Percentiles rank a stretch among this genome's conserved stretches.
These are phyloP conservation scores for Trebouxia sp. DNA, from an alignment of 139 green algal species.

Conservation along the genomic window DNA sequence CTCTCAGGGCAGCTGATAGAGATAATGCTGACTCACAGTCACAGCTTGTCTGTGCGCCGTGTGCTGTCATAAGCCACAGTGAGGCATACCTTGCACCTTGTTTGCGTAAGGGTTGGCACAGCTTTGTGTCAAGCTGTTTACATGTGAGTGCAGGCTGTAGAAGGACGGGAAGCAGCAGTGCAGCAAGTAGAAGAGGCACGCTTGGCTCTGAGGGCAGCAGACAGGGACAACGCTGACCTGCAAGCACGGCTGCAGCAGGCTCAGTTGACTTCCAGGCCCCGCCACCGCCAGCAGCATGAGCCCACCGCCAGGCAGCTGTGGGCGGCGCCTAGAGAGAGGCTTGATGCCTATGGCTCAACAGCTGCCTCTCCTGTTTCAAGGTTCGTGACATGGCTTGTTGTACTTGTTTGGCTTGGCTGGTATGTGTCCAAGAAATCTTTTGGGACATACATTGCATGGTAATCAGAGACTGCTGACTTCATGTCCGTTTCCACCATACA, in stretches of 20 bases:
- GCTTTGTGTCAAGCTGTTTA: background rate
- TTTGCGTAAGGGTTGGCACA: background rate
- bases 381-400: too few relatives aligned
- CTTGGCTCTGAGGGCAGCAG: conserved; percentile 6
- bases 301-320: conserved; percentile 21
- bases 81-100: too few relatives aligned
- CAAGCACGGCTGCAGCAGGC: conserved; percentile 5
- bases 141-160: conserved; percentile 8
- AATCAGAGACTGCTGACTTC: too few relatives aligned
- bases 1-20: background rate
- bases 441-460: too few relatives aligned
- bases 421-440: too few relatives aligned
- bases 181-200: conserved; percentile 31
- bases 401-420: too few relatives aligned
- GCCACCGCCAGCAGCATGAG: conserved; percentile 20
- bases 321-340: background rate
- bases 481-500: too few relatives aligned
- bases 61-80: too few relatives aligned
- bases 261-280: background rate
- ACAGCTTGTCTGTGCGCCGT: too few relatives aligned
- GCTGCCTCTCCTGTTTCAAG: conserved; percentile 13
- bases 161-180: conserved; percentile 7
- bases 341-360: background rate
- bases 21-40: too few relatives aligned
- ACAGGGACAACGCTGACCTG: background rate